Base-by-base conservation (phyloP, 164 flowering plant species). In the Piper longum region DNA sequence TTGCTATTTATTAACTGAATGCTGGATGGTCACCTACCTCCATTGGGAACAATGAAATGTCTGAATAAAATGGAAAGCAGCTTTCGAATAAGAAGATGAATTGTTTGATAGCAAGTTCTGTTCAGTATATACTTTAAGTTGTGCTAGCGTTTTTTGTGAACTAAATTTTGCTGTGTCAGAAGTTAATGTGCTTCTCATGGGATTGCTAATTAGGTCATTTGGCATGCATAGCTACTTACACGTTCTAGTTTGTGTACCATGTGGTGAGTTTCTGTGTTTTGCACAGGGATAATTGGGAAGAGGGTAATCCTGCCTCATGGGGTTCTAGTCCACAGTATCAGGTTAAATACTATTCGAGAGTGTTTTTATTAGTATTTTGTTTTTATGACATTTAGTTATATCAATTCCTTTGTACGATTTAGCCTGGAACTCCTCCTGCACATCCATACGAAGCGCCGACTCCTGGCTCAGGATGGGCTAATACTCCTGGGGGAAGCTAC, bases 401-500 rank as follows among this genome's bases (percentile, higher is more conserved):
- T 26, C 36, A 52, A n/a, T 16, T 56, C 14, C 12, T 63, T 55
- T 17, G 6, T 44, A 44, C 61, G 70, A 59, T 45, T 64, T 88
- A 95, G 97, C 97, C 96, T 7, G 91, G 89, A 74, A 95, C 95
- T 74, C 95, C 99, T 67, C 89, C 85, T 64, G 81, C 89, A 57
- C 79, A 91, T 62, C 67, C 90, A 45, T 91, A 85, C 74, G 97
- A 95, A 77, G 99, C 96, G n/a, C 97, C 99, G 7, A 91, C 99
- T 60, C 99, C 99, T 72, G 96, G 99, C 66, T 81, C 99, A 63
- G 96, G 97, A 57, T 93, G 98, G 98, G 81, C 95, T 8, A 80
- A 66, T 62, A 87, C 97, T 70, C 95, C 96, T 59, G 78, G 88
- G 61, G 89, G 88, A 59, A 85, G 72, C 75, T 95, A 83, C 59